phyloP scores from a whole-genome alignment of 1,284 basidiomycete species.

The Boletus sp. region DNA sequence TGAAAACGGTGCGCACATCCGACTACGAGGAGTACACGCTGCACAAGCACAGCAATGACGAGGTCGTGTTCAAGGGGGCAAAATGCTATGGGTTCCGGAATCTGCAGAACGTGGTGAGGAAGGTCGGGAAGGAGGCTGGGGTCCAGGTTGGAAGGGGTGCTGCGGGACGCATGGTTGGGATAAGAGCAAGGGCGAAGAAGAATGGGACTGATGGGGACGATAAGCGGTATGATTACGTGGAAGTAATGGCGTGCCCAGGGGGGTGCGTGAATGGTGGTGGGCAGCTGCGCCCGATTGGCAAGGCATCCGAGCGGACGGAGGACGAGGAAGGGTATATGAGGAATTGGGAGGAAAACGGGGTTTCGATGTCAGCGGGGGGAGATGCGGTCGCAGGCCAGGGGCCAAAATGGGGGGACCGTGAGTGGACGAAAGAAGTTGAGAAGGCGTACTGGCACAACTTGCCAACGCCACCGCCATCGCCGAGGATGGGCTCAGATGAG shows the following conservation, averaged over 20 bases:
- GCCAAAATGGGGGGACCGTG: slow-evolving; percentile 70
- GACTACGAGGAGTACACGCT: slow-evolving; percentile 67
- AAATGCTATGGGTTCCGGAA: slow-evolving; percentile 98
- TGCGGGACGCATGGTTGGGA: slow-evolving; percentile 50
- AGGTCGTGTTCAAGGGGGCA: slow-evolving; percentile 85
- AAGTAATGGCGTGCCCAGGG: slow-evolving; percentile 99
- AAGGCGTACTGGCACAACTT: slow-evolving; percentile 68
- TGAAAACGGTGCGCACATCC: slow-evolving; percentile 51
- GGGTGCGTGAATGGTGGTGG: slow-evolving; percentile 99
- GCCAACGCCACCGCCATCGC: slow-evolving; percentile 53
- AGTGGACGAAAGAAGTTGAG: slow-evolving; percentile 79
- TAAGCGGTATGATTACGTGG: slow-evolving; percentile 88
- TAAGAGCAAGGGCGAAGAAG: slow-evolving; percentile 36
- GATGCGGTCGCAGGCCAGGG: slow-evolving; percentile 36
- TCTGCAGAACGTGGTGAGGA: slow-evolving; percentile 94
- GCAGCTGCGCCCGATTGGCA: slow-evolving; percentile 66
- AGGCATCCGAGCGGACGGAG: slow-evolving; percentile 29
- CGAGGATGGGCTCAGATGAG: slow-evolving; percentile 21
- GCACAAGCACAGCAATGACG: slow-evolving; percentile 48
- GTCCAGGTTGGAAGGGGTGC: slow-evolving; percentile 69
- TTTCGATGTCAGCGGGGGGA: slow-evolving; percentile 33
- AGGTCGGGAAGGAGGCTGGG: slow-evolving; percentile 85
- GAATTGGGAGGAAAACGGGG: slow-evolving; percentile 55
- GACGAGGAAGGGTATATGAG: slow-evolving; percentile 64
- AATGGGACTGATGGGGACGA: slow-evolving; percentile 32